Base-by-base conservation (phyloP, 345 rosid species). In the Populus deltoides region DNA sequence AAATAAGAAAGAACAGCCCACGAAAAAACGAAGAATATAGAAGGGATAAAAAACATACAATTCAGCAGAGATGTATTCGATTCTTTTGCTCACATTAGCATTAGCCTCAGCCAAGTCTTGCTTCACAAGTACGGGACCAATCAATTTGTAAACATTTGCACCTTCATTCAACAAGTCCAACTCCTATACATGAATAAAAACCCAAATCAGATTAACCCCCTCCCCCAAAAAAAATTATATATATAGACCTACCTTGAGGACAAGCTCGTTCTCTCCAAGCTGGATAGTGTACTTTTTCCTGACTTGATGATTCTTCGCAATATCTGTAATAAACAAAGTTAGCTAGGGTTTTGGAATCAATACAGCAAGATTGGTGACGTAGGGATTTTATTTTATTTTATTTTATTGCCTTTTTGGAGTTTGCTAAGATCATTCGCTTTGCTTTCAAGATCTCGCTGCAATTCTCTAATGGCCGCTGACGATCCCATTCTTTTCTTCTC, bases 31-130 rank as follows among this genome's bases (percentile, higher is more conserved):
- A 15, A 35, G 16, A 31, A 41, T 8, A 20, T 27, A 25, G 36
- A 16, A 66, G 25, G 25, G 12, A 7, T 2, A 72, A 66, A 18
- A 43, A 68, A 71, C 93, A 39, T 86, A 94, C 98, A 93, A 75
- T 87, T 95, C 98, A 80, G 94, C 98, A 63, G 96, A 89, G 77
- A 95, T 92, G 85, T 93, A 95, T 13, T 95, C 98, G 12, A 95
- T 95, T 83, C 99, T 82, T 87, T 95, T 95, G 77, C 94, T 93
- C 49, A 95, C 97, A 73, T 93, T 93, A 7, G 98, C 99, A 86
- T 95, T 95, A 22, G 98, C 98, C 89, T 95, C 97, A 0, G 98
- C 99, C 83, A 95, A 80, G 85, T 93, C 93, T 83, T 96, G 99
- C 89, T 93, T 93, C 89, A 93, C 99, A 24, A 96, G 93, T 74